phyloP scores from a whole-genome alignment of 441 rosid species.

The Pelargonium cotyledonis region DNA sequence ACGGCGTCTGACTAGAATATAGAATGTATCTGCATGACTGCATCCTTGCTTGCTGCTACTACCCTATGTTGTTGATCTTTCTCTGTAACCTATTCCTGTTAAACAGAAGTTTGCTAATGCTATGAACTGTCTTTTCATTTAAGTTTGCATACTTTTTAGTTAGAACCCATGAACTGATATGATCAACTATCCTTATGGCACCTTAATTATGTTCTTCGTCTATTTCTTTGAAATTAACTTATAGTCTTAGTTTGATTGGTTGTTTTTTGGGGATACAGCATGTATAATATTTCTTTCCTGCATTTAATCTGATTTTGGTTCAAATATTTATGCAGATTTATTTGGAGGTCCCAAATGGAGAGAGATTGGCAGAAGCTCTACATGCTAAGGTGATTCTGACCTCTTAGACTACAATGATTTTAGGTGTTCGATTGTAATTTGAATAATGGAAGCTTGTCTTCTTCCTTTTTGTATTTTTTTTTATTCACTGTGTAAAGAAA shows the following conservation, averaged over 20 bases:
- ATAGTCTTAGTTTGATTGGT: background rate
- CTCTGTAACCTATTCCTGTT: background rate
- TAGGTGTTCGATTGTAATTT: background rate
- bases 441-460: background rate
- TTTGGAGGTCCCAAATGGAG: slow-evolving; percentile 22
- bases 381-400: slow-evolving; percentile 20
- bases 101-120: too few species aligned
- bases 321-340: slow-evolving; percentile 17
- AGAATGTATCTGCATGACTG: too few species aligned
- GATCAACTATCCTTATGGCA: too few species aligned
- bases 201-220: too few species aligned
- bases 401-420: background rate
- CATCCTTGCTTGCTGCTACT: background rate
- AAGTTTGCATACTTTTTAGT: too few species aligned
- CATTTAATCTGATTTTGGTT: background rate
- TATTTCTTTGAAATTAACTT: too few species aligned
- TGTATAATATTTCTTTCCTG: background rate
- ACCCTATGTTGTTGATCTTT: background rate
- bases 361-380: slow-evolving; percentile 20
- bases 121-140: background rate
- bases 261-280: background rate
- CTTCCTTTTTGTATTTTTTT: background rate
- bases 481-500: too few species aligned
- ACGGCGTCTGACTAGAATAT: background rate
- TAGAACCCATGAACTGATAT: too few species aligned